Evolutionary conservation across 768 basidiomycete genomes (phyloP).

Genomic region (Coprinellus micaceus): DNA sequence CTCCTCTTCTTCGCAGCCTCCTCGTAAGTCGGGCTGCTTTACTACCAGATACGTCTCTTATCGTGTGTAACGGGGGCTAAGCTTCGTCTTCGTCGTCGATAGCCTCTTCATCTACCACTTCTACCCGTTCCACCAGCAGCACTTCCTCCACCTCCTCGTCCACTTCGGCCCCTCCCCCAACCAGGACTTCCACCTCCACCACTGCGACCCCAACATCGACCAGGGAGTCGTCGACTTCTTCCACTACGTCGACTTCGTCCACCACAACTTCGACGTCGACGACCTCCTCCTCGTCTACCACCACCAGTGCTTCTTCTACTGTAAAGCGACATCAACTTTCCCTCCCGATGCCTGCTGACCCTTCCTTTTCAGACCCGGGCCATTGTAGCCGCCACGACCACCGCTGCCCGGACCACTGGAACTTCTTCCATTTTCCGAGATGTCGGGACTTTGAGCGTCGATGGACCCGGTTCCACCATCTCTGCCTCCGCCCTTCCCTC

Average conservation of each 20-base stretch:
- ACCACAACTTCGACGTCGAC: conserved; percentile 11
- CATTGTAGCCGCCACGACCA: conserved; percentile 14
- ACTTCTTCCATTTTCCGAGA: conserved; percentile 7
- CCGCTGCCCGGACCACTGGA: conserved; percentile 1
- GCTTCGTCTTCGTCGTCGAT: not conserved
- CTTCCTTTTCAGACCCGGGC: conserved; percentile 11
- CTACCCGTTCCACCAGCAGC: conserved; percentile 7
- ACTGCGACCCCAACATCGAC: conserved; percentile 10
- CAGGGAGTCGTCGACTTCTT: conserved; percentile 13
- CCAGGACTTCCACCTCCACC: conserved; percentile 14
- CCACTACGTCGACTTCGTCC: conserved; percentile 11
- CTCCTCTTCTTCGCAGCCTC: not conserved
- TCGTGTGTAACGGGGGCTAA: no score
- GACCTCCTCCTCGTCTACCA: conserved; percentile 1
- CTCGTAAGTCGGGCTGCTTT: not conserved
- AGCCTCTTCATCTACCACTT: not conserved
- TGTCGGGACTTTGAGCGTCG: conserved; percentile 1
- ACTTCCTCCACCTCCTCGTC: conserved; percentile 6
- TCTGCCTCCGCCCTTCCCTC: conserved; percentile 7
- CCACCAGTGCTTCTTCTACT: conserved; percentile 12
- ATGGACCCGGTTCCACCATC: conserved; percentile 10
- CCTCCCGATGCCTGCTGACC: not conserved
- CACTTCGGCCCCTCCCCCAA: conserved; percentile 11
- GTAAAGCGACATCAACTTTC: not conserved
- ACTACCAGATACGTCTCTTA: not conserved